Evolutionary conservation across 2,329 filamentous ascomycete species (phyloP).

Genomic region (Curvularia spicifera): DNA sequence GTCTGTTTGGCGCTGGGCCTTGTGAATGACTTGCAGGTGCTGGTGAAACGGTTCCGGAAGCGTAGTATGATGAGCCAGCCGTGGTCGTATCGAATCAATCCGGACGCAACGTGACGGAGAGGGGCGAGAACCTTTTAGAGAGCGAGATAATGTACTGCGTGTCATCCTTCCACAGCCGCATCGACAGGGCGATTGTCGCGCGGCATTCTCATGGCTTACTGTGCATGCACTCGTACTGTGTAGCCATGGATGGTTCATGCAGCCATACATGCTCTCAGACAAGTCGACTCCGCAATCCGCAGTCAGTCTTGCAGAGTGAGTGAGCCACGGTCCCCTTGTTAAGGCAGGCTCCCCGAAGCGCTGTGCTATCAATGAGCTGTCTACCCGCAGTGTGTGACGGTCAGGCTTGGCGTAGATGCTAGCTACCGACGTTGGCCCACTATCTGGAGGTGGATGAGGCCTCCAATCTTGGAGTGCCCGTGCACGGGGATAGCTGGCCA

Average conservation of each 20-base stretch:
- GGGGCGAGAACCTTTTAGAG: neutral
- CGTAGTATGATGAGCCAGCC: neutral
- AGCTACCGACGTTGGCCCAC: conserved; percentile 4
- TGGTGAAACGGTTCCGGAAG: neutral
- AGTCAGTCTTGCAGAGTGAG: conserved; percentile 1
- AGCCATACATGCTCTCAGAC: neutral
- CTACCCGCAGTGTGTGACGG: conserved; percentile 6
- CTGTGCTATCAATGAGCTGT: conserved; percentile 11
- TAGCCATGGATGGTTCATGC: neutral
- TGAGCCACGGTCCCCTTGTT: conserved; percentile 5
- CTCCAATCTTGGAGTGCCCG: conserved; percentile 2
- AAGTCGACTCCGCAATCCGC: neutral
- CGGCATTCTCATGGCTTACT: conserved; percentile 13
- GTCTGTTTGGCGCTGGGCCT: conserved; percentile 1
- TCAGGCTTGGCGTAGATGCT: conserved; percentile 3
- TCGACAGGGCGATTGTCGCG: conserved; percentile 5
- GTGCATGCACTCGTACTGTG: neutral
- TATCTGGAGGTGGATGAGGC: neutral
- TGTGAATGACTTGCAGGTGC: conserved; percentile 9
- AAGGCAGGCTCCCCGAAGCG: conserved; percentile 4
- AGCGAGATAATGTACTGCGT: conserved; percentile 9
- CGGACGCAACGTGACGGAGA: neutral
- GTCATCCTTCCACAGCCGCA: conserved; percentile 11
- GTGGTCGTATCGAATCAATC: conserved; percentile 4
- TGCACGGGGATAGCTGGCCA: conserved; percentile 1